These are phyloP conservation scores for Candida sojae DNA, from an alignment of 1,139 yeast genomes.

Conservation along the genomic window DNA sequence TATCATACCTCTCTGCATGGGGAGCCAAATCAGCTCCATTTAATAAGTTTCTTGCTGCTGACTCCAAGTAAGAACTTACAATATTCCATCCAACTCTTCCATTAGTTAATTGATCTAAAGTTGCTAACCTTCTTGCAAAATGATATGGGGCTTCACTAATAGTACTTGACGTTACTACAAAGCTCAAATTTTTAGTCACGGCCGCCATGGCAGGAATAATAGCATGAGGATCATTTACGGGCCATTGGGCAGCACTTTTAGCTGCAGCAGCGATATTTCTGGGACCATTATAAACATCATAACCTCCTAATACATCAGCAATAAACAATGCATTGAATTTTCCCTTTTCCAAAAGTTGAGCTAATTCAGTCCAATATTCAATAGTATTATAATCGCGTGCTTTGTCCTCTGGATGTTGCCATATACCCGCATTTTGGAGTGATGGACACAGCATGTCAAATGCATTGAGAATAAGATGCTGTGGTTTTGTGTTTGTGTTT, in stretches of 20 bases:
- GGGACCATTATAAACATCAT: constrained; percentile 43
- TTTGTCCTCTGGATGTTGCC: constrained; percentile 44
- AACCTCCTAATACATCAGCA: constrained; percentile 47
- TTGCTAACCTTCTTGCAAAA: constrained; percentile 41
- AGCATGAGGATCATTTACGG: constrained; percentile 36
- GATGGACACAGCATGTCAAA: constrained; percentile 40
- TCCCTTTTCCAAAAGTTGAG: constrained; percentile 44
- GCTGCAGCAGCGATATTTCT: constrained; percentile 34
- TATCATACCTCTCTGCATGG: constrained; percentile 38
- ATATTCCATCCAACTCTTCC: constrained; percentile 49
- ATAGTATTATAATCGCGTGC: constrained; percentile 34
- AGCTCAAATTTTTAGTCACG: constrained; percentile 35
- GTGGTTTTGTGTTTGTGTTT: background rate
- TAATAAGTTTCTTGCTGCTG: constrained; percentile 40
- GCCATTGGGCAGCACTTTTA: constrained; percentile 41
- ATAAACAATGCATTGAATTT: constrained; percentile 44
- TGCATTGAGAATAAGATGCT: constrained; percentile 30
- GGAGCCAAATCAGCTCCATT: constrained; percentile 33
- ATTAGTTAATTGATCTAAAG: constrained; percentile 40
- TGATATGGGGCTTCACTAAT: constrained; percentile 46
- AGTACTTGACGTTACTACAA: constrained; percentile 42
- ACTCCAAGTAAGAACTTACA: constrained; percentile 38
- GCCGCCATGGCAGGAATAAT: constrained; percentile 42
- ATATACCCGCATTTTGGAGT: constrained; percentile 36
- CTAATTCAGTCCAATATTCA: constrained; percentile 47